These are phyloP conservation scores for Gamarada debralockiae DNA, from an alignment of 495 filamentous ascomycete genomes.

Conservation along the genomic window DNA sequence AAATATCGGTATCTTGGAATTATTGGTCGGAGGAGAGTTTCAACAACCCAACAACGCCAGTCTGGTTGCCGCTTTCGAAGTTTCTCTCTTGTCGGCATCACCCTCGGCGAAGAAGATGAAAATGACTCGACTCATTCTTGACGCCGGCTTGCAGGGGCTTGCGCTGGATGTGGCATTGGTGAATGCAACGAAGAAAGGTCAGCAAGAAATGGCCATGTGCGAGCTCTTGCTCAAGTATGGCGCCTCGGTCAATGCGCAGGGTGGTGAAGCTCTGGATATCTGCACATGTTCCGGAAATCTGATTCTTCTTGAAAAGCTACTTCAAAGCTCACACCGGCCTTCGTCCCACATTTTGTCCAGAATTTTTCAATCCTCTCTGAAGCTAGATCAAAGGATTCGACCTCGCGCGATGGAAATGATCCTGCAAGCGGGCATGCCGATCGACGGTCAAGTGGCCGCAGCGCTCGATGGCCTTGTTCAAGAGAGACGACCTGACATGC, in stretches of 20 bases:
- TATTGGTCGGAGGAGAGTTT: conserved; percentile 12
- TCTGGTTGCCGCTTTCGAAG: conserved; percentile 13
- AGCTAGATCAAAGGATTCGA: conserved; percentile 11
- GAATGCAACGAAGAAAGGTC: conserved; percentile 3
- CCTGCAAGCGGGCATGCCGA: neutral
- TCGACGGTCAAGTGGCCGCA: neutral
- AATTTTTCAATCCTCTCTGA: conserved; percentile 14
- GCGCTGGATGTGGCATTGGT: conserved; percentile 10
- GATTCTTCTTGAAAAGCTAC: conserved; percentile 1
- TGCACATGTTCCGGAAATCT: conserved; percentile 2
- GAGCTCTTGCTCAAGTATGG: conserved; percentile 14
- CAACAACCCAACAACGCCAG: conserved; percentile 12
- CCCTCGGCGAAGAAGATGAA: conserved; percentile 6
- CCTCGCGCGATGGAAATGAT: neutral
- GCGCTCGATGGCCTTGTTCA: neutral
- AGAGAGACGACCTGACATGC: neutral
- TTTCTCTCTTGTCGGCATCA: neutral
- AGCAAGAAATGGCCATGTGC: conserved; percentile 4
- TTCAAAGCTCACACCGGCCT: neutral
- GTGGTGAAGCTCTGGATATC: conserved; percentile 14
- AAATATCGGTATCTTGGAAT: conserved; percentile 16
- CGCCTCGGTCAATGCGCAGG: conserved; percentile 7
- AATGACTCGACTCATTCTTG: conserved; percentile 8
- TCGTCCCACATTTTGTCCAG: conserved; percentile 3
- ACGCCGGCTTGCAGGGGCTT: conserved; percentile 12